Percentiles rank a stretch among this genome's conserved stretches.
phyloP scores from a whole-genome alignment of 1,139 yeast species.

The Sugiyamaella paludigena region DNA sequence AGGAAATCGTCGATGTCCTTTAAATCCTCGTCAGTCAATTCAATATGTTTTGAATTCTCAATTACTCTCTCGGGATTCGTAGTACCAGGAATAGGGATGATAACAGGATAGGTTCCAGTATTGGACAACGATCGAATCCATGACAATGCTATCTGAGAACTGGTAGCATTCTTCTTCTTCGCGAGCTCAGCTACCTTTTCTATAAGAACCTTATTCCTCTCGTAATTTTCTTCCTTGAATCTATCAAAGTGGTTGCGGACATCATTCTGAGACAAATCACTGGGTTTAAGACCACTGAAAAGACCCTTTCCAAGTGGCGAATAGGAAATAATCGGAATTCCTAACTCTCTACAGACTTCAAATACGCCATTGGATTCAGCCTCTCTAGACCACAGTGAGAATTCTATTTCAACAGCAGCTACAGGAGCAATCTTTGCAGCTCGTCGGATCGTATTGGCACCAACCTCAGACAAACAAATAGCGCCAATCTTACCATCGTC shows the following conservation, averaged over 20 bases:
- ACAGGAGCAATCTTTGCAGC: constrained; percentile 56
- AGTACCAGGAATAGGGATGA: constrained; percentile 79
- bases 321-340: constrained; percentile 71
- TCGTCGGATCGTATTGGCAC: constrained; percentile 54
- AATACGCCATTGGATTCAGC: constrained; percentile 60
- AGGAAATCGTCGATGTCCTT: constrained; percentile 44
- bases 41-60: constrained; percentile 52
- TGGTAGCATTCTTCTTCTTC: constrained; percentile 44
- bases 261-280: constrained; percentile 55
- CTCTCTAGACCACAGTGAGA: constrained; percentile 64
- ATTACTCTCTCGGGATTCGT: constrained; percentile 56
- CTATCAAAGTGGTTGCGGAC: constrained; percentile 53
- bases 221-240: constrained; percentile 55
- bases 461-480: constrained; percentile 66
- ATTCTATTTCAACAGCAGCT: constrained; percentile 70
- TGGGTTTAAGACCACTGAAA: constrained; percentile 59
- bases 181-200: constrained; percentile 50
- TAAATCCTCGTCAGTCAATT: constrained; percentile 54
- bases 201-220: constrained; percentile 51
- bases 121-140: constrained; percentile 53
- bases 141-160: constrained; percentile 69
- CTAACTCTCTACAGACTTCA: constrained; percentile 50
- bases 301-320: constrained; percentile 82
- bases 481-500: constrained; percentile 51
- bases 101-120: constrained; percentile 48